Evolutionary conservation across 257 asterid genomes (phyloP).

Genomic region (Fraxinus cuspidata): DNA sequence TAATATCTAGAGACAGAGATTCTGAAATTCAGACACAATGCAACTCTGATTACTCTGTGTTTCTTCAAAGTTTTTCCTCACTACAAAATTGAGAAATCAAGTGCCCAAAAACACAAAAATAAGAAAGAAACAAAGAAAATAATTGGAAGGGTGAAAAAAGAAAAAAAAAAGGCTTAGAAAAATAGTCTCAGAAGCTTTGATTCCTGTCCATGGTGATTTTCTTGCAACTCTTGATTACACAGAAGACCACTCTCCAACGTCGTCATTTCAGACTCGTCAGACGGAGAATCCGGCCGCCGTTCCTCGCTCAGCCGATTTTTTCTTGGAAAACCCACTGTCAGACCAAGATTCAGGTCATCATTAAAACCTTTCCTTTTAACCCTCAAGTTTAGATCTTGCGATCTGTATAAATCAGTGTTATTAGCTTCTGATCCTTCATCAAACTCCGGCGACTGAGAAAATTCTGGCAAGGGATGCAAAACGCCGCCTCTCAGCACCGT

Average conservation of each 20-base stretch:
- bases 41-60: background rate
- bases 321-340: slow-evolving; percentile 17
- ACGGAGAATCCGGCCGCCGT: slow-evolving; percentile 44
- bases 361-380: slow-evolving; percentile 20
- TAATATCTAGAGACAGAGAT: background rate
- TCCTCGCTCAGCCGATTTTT: slow-evolving; percentile 14
- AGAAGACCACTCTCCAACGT: slow-evolving; percentile 57
- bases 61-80: background rate
- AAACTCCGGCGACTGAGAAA: slow-evolving; percentile 23
- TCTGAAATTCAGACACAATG: background rate
- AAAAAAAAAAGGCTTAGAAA: slow-evolving; percentile 18
- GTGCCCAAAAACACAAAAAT: background rate
- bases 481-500: slow-evolving; percentile 79
- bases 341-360: slow-evolving; percentile 32
- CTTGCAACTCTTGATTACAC: slow-evolving; percentile 35
- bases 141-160: background rate
- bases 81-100: background rate
- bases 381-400: slow-evolving; percentile 32
- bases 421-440: slow-evolving; percentile 26
- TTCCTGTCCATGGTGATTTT: slow-evolving; percentile 23
- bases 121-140: slow-evolving; percentile 5
- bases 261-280: slow-evolving; percentile 72
- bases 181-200: slow-evolving; percentile 57
- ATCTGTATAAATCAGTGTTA: slow-evolving; percentile 27
- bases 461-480: slow-evolving; percentile 38